Evolutionary conservation across 495 filamentous ascomycete genomes (phyloP).

Genomic region (Neurospora tetraspora): DNA sequence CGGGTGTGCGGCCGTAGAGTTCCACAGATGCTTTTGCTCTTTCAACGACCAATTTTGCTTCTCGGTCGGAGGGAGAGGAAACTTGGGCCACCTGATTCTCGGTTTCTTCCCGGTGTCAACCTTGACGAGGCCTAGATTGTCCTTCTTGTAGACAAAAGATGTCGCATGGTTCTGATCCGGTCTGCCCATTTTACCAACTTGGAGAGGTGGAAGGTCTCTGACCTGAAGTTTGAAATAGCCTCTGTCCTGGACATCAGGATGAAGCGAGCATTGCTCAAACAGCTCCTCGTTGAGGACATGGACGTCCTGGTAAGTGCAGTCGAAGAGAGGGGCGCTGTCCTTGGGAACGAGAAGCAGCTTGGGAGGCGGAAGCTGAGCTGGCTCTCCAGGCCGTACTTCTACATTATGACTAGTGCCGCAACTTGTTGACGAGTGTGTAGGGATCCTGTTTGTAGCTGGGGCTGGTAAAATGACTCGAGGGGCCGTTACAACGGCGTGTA

Average conservation of each 20-base stretch:
- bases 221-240: conserved; percentile 27
- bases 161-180: conserved; percentile 20
- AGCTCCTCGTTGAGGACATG: conserved; percentile 21
- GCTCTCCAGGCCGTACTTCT: not conserved
- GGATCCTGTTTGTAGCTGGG: not conserved
- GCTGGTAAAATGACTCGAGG: not conserved
- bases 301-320: conserved; percentile 22
- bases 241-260: conserved; percentile 15
- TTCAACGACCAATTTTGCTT: conserved; percentile 15
- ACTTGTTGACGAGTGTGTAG: not conserved
- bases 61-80: conserved; percentile 14
- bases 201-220: conserved; percentile 13
- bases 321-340: conserved; percentile 17
- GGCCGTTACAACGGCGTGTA: not conserved
- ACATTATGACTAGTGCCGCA: not conserved
- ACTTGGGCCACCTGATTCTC: conserved; percentile 10
- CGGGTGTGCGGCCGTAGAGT: conserved; percentile 16
- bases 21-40: conserved; percentile 22
- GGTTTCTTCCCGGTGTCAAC: conserved; percentile 19
- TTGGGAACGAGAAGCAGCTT: conserved; percentile 1
- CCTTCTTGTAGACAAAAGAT: conserved; percentile 19
- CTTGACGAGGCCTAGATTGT: conserved; percentile 18
- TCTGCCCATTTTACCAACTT: conserved; percentile 11
- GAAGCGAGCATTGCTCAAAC: conserved; percentile 19
- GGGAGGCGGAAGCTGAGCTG: conserved; percentile 1